phyloP scores from a whole-genome alignment of 192 early-diverging fungal species.

The Coemansia sp. region DNA sequence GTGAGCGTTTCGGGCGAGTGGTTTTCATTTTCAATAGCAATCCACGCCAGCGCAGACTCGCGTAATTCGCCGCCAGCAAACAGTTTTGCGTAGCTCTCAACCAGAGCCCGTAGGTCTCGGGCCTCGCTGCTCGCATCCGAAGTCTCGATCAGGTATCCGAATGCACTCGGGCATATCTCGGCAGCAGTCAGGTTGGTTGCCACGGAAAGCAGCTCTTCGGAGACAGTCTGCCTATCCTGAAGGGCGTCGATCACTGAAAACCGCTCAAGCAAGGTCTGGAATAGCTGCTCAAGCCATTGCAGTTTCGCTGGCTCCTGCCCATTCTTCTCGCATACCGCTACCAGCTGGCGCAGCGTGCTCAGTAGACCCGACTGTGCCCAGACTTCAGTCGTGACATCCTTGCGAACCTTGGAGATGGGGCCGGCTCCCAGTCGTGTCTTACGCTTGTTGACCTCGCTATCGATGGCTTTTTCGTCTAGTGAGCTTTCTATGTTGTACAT shows the following conservation, averaged over 20 bases:
- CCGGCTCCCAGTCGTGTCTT: conserved; percentile 69
- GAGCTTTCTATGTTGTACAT: conserved; percentile 47
- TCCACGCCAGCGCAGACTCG: conserved; percentile 14
- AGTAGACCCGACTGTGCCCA: conserved; percentile 58
- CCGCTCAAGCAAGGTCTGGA: conserved; percentile 24
- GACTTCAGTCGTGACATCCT: conserved; percentile 68
- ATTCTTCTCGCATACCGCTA: conserved; percentile 8
- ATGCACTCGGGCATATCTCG: conserved; percentile 24
- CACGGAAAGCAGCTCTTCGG: conserved; percentile 20
- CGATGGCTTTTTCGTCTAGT: conserved; percentile 54
- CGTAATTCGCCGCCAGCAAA: conserved; percentile 21
- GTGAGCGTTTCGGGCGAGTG: neutral
- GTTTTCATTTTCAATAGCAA: neutral
- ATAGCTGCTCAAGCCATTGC: conserved; percentile 24
- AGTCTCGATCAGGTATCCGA: conserved; percentile 34
- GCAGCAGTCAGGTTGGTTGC: conserved; percentile 24
- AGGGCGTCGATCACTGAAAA: conserved; percentile 4
- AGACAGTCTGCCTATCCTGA: conserved; percentile 2
- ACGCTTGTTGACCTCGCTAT: conserved; percentile 63
- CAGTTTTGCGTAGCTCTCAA: conserved; percentile 1
- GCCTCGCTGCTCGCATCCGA: conserved; percentile 10
- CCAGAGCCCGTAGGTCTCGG: neutral
- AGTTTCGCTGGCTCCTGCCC: conserved; percentile 7
- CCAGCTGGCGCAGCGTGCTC: conserved; percentile 24
- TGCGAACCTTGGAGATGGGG: conserved; percentile 57